Base-by-base conservation (phyloP, 2,329 filamentous ascomycete genomes). In the Talaromyces islandicus region DNA sequence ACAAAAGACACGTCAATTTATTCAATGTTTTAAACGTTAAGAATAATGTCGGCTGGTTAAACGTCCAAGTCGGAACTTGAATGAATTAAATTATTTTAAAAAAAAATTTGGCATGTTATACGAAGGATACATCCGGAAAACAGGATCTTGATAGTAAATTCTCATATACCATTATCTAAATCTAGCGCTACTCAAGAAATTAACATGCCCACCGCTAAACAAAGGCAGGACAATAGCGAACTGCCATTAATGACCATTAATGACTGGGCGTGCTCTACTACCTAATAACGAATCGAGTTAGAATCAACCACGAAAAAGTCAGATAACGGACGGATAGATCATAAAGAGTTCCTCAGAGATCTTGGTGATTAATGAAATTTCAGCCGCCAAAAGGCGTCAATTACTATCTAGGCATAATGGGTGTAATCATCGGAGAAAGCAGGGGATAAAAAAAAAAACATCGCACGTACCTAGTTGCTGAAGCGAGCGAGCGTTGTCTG, bases 361-460 rank as follows among this genome's bases (percentile, higher is more conserved):
- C 84, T 87, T 87, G 84, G 84, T 87, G 83, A 81, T 80, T 73
- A 79, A 73, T 72, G 70, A 70, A 78, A 80, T 77, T 80, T 85
- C 84, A 86, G 79, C 67, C 77, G 79, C 78, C 73, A 68, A 71
- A 30, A 80, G 76, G 80, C 75, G 77, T 87, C 84, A 85, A 78
- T 75, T 86, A 86, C 84, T 86, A 86, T 88, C 85, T 88, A 88
- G 81, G 81, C 80, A 76, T 80, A 75, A 77, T 71, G 70, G 70
- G 81, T 87, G 73, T 88, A 86, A 87, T 88, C 86, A 85, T 86
- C 70, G 84, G 81, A 81, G 76, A 64, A 69, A 70, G 63, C 58
- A 35, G n/a, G 25, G 17, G 19, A 11, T 21, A 4, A 19, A 59
- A 32, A 56, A 46, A 19, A 60, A 32, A 56, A 46, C 53, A 46